Evolutionary conservation across 176 grass and related monocot genomes (phyloP), one percentile per base, ranked within the genome.

Genomic region (Poa pratensis): DNA sequence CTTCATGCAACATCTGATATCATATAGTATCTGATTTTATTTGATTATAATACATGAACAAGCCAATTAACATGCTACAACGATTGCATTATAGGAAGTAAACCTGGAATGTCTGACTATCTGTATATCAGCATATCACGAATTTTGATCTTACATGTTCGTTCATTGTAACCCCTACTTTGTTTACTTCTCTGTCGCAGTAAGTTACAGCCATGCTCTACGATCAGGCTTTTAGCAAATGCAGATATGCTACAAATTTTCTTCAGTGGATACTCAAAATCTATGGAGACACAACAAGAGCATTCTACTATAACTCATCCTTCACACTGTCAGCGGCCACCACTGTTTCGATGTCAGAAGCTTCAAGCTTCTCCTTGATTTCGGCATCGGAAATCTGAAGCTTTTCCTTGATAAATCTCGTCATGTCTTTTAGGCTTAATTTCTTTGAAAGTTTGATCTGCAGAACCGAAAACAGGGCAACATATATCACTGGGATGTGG

Each of bases 371-470:
- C 54, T 90, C 69, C 40, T 90, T 86, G 20, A 92, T 77, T 42
- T 85, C 45, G 0, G 17, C 76, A 0, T 84, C 90, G 3, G 86
- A 43, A 17, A 87, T 83, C 48, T 83, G 80, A 60, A 90, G 66
- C 59, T 87, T 82, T 24, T 90, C 69, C 32, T 95, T 86, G 63
- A 95, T 60, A 43, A 88, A 78, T 18, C 68, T 82, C 26, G 78
- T 46, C 88, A 92, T 75, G 22, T 90, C 86, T 59, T 90, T 90
- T 59, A 88, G 69, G 60, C 86, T 79, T 35, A 28, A 79, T 69
- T 95, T 95, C 88, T 95, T 92, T 35, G 93, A 90, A 75, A 92
- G 9, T 11, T 95, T 92, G 58, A 95, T 88, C 93, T 95, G 88
- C 42, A 71, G 64, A 74, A 22, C 55, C 52, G 52, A 26, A 45